Conservation (phyloP, 1,139 yeast species). For the Debaryomycetaceae sp. region DNA sequence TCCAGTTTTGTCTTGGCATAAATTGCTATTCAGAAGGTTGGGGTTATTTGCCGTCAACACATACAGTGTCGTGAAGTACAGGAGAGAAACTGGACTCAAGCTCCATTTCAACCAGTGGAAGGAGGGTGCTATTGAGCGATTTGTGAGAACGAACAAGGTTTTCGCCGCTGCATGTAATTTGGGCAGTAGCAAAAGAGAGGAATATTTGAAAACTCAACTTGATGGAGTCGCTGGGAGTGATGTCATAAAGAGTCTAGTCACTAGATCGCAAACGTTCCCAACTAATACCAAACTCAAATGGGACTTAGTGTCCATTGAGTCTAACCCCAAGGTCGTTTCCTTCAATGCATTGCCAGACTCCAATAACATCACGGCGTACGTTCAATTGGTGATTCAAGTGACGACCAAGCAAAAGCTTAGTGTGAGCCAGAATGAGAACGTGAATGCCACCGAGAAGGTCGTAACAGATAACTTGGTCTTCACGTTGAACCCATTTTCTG, state of each 20-base stretch:
- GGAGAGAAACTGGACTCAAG: conserved; percentile 37
- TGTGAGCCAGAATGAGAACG: conserved; percentile 37
- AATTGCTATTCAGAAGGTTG: conserved; percentile 33
- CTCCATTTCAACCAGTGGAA: conserved; percentile 43
- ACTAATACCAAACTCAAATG: conserved; percentile 59
- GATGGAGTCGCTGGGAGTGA: conserved; percentile 32
- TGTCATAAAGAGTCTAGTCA: conserved; percentile 27
- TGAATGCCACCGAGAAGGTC: conserved; percentile 45
- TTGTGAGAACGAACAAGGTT: conserved; percentile 39
- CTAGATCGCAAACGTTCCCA: conserved; percentile 48
- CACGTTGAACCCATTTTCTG: conserved; percentile 68
- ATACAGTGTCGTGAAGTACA: conserved; percentile 38
- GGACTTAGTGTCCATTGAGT: conserved; percentile 69
- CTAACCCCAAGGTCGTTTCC: conserved; percentile 67
- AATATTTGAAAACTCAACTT: conserved; percentile 29
- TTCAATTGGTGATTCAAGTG: conserved; percentile 76
- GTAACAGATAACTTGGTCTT: conserved; percentile 75
- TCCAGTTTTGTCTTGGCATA: conserved; percentile 39
- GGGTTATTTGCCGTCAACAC: conserved; percentile 45
- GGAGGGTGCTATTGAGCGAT: conserved; percentile 40
- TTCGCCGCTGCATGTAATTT: conserved; percentile 43
- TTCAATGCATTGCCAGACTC: conserved; percentile 62
- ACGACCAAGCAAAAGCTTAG: conserved; percentile 70
- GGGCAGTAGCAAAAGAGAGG: conserved; percentile 22
- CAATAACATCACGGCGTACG: conserved; percentile 62